Conservation (phyloP, 306 rosid species). For the Nissolia schottii region DNA sequence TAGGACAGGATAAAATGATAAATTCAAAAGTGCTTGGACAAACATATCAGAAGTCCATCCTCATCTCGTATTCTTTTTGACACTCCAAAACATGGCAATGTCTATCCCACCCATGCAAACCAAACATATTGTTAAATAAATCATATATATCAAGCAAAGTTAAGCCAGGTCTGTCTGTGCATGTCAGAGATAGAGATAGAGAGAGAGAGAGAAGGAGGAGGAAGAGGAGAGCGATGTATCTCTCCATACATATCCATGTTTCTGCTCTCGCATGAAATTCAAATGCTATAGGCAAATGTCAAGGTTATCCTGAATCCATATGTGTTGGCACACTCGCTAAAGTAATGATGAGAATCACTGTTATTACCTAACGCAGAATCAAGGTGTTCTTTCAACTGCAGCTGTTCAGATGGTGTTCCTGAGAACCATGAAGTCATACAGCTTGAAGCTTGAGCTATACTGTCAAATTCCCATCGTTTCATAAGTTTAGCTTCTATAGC, state of each 20-base stretch:
- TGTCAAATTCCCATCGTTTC: conserved; percentile 97
- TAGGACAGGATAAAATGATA: background rate
- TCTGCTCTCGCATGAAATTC: conserved; percentile 1
- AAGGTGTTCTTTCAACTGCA: conserved; percentile 60
- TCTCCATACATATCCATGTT: background rate
- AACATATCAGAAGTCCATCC: background rate
- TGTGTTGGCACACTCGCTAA: conserved; percentile 7
- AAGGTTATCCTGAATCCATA: conserved; percentile 14
- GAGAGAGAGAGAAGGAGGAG: background rate
- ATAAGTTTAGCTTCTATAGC: conserved; percentile 73
- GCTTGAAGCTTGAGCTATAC: conserved; percentile 78
- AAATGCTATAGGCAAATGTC: background rate
- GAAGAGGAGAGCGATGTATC: background rate
- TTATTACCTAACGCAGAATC: conserved; percentile 62
- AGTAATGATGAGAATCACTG: conserved; percentile 17
- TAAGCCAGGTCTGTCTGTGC: background rate
- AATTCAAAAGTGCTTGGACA: background rate
- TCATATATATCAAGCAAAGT: conserved; percentile 3
- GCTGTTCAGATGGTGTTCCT: conserved; percentile 61
- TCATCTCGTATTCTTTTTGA: background rate
- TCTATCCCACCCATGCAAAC: background rate
- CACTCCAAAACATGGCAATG: background rate
- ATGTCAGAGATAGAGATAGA: background rate
- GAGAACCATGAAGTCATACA: conserved; percentile 79
- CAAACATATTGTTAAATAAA: conserved; percentile 3